A percentile compares a stretch with the other conserved stretches of the same genome.
These are phyloP conservation scores for Sphaerobolus stellatus DNA, from an alignment of 1,284 basidiomycete genomes.

Conservation along the genomic window DNA sequence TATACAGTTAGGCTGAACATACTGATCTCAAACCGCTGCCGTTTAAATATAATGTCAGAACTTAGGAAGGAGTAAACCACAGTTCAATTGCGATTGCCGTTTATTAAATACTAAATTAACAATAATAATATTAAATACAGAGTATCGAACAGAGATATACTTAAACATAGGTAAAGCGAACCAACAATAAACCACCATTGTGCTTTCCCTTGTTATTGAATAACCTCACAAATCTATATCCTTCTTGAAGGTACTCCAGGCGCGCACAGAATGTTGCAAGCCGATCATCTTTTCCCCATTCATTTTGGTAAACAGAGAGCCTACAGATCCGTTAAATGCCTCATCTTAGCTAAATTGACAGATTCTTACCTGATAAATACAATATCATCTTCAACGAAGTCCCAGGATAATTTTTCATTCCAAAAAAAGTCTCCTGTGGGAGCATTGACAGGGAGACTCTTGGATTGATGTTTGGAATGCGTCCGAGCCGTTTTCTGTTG, in stretches of 20 bases:
- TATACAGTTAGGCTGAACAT: too few species aligned
- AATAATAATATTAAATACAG: too few species aligned
- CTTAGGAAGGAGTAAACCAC: too few species aligned
- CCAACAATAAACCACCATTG: conserved; percentile 48
- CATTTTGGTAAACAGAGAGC: conserved; percentile 32
- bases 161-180: conserved; percentile 32
- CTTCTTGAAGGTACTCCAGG: conserved; percentile 43
- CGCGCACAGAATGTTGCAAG: conserved; percentile 52
- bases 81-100: too few species aligned
- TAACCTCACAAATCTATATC: conserved; percentile 52
- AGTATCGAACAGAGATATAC: too few species aligned
- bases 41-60: too few species aligned
- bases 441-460: background rate
- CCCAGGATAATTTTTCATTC: conserved; percentile 46
- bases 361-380: conserved; percentile 47
- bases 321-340: conserved; percentile 11
- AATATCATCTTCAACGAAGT: conserved; percentile 47
- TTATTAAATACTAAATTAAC: too few species aligned
- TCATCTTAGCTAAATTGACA: conserved; percentile 3
- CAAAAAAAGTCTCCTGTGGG: conserved; percentile 39
- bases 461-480: conserved; percentile 1
- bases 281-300: conserved; percentile 43
- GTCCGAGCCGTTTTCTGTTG: conserved; percentile 8
- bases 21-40: too few species aligned
- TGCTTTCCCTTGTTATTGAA: conserved; percentile 54